Base-by-base conservation (phyloP, 2,329 filamentous ascomycete genomes). In the Helotiales sp. region DNA sequence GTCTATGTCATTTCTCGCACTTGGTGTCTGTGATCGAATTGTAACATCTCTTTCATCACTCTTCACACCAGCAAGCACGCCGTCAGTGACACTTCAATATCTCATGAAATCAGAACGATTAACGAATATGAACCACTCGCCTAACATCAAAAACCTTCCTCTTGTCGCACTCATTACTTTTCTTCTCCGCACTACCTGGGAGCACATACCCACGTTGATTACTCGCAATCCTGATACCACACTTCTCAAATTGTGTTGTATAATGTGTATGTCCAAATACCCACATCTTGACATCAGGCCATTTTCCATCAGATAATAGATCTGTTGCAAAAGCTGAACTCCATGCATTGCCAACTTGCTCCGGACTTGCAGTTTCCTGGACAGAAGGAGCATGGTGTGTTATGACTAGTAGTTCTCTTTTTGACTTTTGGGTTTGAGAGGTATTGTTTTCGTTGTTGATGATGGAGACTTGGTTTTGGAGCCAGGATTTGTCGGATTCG, bases 251-350 rank as follows among this genome's bases (percentile, higher is more conserved):
- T 19, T 77, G 71, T 3, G 71, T 75, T 4, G 72, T 74, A 34
- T 73, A 71, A 53, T 78, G 77, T 1, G 77, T 79, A 48, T 78
- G 72, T 0, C 78, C 78, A 64, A 75, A 79, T 0, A 79, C 65
- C 77, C 76, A 79, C 19, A 63, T 55, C 47, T 74, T 72, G 0
- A 77, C 71, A 1, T 66, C 62, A 0, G 56, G 54, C 47, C 47
- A 52, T 17, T 27, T 33, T 19, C 24, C 40, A 31, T 27, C 54
- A 0, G 63, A 59, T 1, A 81, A 62, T 2, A 83, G 59, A 52
- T 85, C 79, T 0, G 81, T 84, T 5, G 77, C 80, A 68, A 84
- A 86, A 0, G 79, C 82, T 9, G 74, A 74, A 0, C 67, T 69
- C 13, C 55, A 58, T 31, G 55, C 30, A 22, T 56, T 61, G 71